A percentile compares a stretch with the other conserved stretches of the same genome.
Conservation (phyloP, 345 rosid genomes). For the Arabis hirsuta region DNA sequence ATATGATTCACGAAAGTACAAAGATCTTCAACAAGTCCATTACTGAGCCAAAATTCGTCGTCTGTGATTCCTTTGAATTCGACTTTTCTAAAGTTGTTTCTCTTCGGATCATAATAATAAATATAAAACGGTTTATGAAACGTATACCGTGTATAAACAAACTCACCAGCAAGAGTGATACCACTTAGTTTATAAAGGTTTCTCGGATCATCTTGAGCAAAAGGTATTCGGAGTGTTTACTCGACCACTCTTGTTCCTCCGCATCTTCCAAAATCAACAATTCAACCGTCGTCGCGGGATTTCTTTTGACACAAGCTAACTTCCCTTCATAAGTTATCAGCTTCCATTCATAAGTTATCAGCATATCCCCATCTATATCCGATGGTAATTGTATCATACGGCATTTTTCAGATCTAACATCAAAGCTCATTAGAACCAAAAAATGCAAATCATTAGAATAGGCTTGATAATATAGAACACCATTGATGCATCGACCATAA, state of each 20-base stretch:
- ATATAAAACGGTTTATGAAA: background rate
- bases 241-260: no score
- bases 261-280: no score
- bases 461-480: background rate
- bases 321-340: no score
- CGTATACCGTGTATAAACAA: background rate
- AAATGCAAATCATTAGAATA: background rate
- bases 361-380: no score
- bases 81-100: background rate
- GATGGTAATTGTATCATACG: no score
- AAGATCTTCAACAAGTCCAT: slow-evolving; percentile 2
- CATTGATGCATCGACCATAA: slow-evolving; percentile 12
- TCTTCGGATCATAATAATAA: background rate
- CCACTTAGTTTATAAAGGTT: background rate
- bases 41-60: background rate
- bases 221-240: background rate
- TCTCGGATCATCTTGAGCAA: background rate
- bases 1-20: background rate
- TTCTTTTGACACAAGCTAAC: no score
- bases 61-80: background rate
- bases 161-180: slow-evolving; percentile 15
- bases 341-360: no score
- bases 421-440: background rate
- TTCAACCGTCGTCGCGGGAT: no score
- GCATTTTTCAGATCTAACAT: background rate